Evolutionary conservation across 768 basidiomycete genomes (phyloP).

Genomic region (Tulasnella sp.): DNA sequence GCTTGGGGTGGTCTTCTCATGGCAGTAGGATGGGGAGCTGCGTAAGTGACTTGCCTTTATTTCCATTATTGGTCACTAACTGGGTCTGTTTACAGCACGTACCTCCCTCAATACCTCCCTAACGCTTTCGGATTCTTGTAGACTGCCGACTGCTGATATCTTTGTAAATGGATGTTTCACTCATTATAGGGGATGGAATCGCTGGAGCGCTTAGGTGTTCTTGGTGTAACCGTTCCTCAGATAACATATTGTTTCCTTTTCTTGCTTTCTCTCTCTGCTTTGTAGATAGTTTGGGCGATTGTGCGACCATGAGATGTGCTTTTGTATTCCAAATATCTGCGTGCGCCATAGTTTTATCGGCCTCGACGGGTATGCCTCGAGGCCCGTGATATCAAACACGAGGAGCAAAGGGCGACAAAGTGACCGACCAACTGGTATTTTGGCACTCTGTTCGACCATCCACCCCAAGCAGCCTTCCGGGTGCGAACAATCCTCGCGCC

Average conservation of each 20-base stretch:
- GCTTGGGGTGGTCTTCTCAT: conserved; percentile 82
- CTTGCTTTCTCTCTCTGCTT: neutral
- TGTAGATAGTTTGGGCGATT: neutral
- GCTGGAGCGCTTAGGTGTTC: neutral
- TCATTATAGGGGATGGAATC: conserved; percentile 33
- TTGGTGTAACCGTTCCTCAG: conserved; percentile 27
- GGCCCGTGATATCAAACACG: neutral
- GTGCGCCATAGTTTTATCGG: neutral
- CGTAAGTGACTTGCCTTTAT: conserved; percentile 32
- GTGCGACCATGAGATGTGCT: conserved; percentile 3
- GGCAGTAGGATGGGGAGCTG: conserved; percentile 67
- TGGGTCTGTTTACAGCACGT: neutral
- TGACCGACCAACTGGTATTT: too few relatives aligned
- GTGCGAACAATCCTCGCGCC: neutral
- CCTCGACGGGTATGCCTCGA: neutral
- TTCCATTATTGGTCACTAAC: neutral
- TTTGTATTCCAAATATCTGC: neutral
- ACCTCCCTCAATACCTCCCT: neutral
- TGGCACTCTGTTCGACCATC: neutral
- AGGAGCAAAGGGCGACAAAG: neutral
- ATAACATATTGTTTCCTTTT: neutral
- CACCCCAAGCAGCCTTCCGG: neutral
- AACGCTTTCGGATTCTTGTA: neutral
- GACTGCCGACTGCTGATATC: neutral
- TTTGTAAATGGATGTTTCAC: conserved; percentile 26